Evolutionary conservation across 2,329 filamentous ascomycete genomes (phyloP).

Genomic region (Aspergillus fumigatus): DNA sequence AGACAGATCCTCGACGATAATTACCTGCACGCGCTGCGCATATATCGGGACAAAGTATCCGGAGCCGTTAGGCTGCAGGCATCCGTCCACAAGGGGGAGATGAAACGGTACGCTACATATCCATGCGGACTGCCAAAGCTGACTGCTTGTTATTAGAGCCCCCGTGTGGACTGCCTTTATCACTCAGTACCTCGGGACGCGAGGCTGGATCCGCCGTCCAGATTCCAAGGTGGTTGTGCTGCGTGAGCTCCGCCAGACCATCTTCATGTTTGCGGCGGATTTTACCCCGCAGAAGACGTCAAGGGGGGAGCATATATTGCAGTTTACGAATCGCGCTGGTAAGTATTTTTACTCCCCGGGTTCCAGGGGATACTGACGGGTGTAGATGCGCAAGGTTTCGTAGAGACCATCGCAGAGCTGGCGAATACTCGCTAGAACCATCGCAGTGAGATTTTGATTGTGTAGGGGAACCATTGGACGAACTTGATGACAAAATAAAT

Average conservation of each 20-base stretch:
- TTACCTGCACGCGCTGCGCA: slow-evolving; percentile 51
- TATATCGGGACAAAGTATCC: slow-evolving; percentile 50
- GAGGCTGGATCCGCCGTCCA: slow-evolving; percentile 45
- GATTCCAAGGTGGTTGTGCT: slow-evolving; percentile 44
- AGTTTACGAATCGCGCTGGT: slow-evolving; percentile 34
- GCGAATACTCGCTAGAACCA: neutral
- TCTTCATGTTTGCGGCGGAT: slow-evolving; percentile 46
- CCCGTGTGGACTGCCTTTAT: slow-evolving; percentile 61
- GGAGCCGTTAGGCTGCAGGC: slow-evolving; percentile 54
- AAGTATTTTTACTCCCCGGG: slow-evolving; percentile 4
- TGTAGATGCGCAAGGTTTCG: slow-evolving; percentile 38
- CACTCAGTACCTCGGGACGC: slow-evolving; percentile 43
- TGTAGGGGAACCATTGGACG: neutral
- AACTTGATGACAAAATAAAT: neutral
- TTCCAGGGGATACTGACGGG: neutral
- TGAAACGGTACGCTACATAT: slow-evolving; percentile 40
- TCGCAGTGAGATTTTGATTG: no score
- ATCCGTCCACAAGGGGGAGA: slow-evolving; percentile 49
- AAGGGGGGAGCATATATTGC: slow-evolving; percentile 37
- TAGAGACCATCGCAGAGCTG: slow-evolving; percentile 30
- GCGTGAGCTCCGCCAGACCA: slow-evolving; percentile 47
- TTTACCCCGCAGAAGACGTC: slow-evolving; percentile 41
- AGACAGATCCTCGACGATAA: slow-evolving; percentile 50
- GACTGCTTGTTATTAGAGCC: slow-evolving; percentile 33
- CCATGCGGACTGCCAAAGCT: neutral